Evolutionary conservation across 257 asterid species (phyloP).

Genomic region (Solanum stenotomum): DNA sequence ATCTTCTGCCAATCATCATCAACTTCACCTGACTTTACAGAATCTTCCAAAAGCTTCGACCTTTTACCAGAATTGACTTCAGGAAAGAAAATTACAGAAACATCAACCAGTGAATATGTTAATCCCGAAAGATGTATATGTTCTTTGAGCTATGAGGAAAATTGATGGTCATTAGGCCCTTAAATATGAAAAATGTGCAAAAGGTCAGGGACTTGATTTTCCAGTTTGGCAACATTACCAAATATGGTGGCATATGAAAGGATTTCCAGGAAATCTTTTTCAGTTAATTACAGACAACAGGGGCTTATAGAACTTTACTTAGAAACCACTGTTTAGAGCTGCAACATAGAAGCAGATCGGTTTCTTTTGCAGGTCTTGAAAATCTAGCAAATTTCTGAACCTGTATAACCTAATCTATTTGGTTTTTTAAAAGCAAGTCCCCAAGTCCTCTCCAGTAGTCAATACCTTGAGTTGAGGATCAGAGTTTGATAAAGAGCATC

Average conservation of each 20-base stretch:
- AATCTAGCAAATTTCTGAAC: background rate
- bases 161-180: background rate
- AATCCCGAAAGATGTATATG: background rate
- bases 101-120: background rate
- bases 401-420: background rate
- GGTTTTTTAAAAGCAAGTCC: background rate
- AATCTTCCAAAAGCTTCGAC: slow-evolving; percentile 28
- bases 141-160: background rate
- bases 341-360: background rate
- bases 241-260: background rate
- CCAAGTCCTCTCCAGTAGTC: background rate
- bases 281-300: background rate
- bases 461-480: background rate
- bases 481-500: background rate
- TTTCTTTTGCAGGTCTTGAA: background rate
- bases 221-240: background rate
- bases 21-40: slow-evolving; percentile 15
- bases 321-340: background rate
- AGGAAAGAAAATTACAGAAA: background rate
- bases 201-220: background rate
- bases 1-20: background rate
- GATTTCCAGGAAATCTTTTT: background rate
- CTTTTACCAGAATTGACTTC: slow-evolving; percentile 27
- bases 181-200: background rate
- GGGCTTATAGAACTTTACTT: background rate